These are phyloP conservation scores for Myriosclerotinia duriaeana DNA, from an alignment of 2,329 filamentous ascomycete species.

Conservation along the genomic window DNA sequence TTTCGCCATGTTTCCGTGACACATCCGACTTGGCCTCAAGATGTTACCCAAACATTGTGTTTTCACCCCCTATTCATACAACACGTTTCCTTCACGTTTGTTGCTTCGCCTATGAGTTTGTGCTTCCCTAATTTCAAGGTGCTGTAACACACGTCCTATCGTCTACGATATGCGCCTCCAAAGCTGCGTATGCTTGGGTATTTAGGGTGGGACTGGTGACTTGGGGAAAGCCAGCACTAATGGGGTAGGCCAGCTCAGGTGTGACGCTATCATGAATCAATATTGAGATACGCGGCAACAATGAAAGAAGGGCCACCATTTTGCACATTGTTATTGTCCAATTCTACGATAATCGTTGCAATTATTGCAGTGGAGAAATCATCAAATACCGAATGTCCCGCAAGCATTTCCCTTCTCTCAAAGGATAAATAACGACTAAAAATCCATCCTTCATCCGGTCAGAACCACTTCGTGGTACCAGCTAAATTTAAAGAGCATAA, in stretches of 20 bases:
- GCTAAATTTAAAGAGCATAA: background rate
- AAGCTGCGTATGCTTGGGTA: background rate
- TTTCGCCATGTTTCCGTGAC: background rate
- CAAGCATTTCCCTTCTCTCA: background rate
- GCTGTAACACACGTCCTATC: background rate
- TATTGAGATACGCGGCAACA: background rate
- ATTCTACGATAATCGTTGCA: background rate
- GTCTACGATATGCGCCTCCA: background rate
- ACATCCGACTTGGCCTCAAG: conserved; percentile 15
- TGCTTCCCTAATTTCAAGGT: background rate
- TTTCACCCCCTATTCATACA: background rate
- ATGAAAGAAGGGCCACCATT: background rate
- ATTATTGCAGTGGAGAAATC: background rate
- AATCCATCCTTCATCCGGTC: background rate
- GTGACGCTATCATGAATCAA: background rate
- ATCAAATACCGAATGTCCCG: background rate
- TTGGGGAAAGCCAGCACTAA: background rate
- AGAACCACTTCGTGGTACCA: too few relatives aligned
- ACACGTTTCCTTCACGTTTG: background rate
- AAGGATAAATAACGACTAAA: background rate
- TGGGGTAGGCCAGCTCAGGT: background rate
- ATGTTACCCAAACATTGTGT: background rate
- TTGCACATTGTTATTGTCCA: background rate
- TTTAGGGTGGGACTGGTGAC: background rate
- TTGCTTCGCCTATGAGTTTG: background rate